Evolutionary conservation across 331 rosid genomes (phyloP), one percentile per base, ranked within the genome.

Genomic region (Quercus phellos): DNA sequence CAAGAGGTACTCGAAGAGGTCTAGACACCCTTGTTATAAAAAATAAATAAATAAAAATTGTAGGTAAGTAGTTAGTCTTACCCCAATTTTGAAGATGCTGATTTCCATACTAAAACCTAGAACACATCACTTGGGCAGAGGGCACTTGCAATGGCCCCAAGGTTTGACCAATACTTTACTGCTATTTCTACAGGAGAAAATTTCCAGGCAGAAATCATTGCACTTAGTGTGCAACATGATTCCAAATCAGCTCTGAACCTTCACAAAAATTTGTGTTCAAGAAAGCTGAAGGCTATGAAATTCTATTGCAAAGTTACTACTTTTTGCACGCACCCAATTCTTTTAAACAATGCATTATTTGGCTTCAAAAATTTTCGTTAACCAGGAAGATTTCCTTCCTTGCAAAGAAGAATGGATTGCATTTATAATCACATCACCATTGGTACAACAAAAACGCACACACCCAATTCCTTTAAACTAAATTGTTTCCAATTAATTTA

Each of bases 181-280:
- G 17, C 50, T 30, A 70, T 27, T 24, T 9, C 16, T 12, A 6
- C 17, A 63, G 5, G 69, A 16, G 43, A 29, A 6, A 29, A 27
- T 63, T 29, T 63, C 42, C 69, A 19, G 7, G 18, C 26, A 46
- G 10, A 22, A 46, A 70, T 46, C 60, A 51, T 55, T 70, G 54
- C 17, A 42, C 42, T 6, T 18, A 24, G 46, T 26, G 10, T 12
- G 35, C 21, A 5, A 50, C 53, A 38, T 13, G 50, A 43, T 58
- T 6, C 68, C 38, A 63, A 61, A 80, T 60, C 68, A 60, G 55
- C 64, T 72, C 78, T 68, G 61, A 61, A 51, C 34, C 30, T 74
- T 6, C n/a, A 70, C 50, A 63, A 74, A 74, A 73, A 46, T 30
- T 59, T 43, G 46, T 19, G 54, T 4, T 73, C 67, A 64, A 35